Conservation (phyloP, 768 basidiomycete genomes). For the Lentinula detonsa region DNA sequence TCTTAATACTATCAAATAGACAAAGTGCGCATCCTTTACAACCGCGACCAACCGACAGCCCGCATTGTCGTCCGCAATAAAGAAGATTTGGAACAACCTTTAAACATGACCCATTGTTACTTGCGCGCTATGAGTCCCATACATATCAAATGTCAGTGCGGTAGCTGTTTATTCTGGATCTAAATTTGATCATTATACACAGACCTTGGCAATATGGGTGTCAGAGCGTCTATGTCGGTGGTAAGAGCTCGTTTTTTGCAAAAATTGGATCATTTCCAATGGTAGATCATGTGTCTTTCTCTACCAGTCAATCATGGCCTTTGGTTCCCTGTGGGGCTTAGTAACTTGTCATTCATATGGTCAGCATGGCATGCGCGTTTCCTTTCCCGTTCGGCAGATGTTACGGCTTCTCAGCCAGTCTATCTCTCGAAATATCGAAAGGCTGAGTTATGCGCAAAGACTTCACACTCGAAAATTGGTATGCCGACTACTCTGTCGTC, state of each 20-base stretch:
- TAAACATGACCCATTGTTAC: conserved; percentile 84
- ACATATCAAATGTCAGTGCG: conserved; percentile 62
- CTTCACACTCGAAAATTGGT: conserved; percentile 75
- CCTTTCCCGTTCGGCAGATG: conserved; percentile 81
- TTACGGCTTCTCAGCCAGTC: conserved; percentile 73
- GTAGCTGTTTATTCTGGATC: not conserved
- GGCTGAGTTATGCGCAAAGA: conserved; percentile 70
- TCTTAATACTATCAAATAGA: conserved; percentile 28
- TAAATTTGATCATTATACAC: not conserved
- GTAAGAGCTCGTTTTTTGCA: conserved; percentile 28
- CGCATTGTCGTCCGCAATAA: conserved; percentile 58
- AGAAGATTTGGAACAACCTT: conserved; percentile 60
- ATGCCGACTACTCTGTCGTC: conserved; percentile 14
- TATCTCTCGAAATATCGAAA: conserved; percentile 74
- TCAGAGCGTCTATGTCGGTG: conserved; percentile 82
- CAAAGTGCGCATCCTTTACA: conserved; percentile 73
- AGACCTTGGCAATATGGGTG: conserved; percentile 80
- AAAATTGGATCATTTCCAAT: conserved; percentile 4
- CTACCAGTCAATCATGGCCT: conserved; percentile 67
- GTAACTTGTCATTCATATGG: conserved; percentile 79
- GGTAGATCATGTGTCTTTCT: not conserved
- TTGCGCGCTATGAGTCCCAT: conserved; percentile 87
- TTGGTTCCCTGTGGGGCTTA: conserved; percentile 75
- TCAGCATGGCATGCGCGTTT: conserved; percentile 72
- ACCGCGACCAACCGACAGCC: conserved; percentile 67